These are phyloP conservation scores for Coemansia sp. DNA, from an alignment of 192 early-diverging fungal genomes.

Conservation along the genomic window DNA sequence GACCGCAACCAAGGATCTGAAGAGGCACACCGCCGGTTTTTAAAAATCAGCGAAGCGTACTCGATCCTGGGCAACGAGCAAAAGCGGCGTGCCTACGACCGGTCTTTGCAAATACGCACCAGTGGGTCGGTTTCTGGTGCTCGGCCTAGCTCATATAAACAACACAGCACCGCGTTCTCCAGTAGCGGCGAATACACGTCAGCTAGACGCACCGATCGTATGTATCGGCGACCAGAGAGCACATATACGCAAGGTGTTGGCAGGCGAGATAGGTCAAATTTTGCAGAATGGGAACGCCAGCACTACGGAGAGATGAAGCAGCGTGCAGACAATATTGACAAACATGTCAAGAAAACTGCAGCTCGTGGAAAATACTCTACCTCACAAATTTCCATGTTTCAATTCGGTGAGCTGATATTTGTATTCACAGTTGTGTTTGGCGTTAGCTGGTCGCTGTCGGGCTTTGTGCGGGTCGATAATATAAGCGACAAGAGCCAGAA, in stretches of 20 bases:
- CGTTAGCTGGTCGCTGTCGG: constrained; percentile 24
- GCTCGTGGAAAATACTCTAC: constrained; percentile 21
- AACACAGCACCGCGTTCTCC: constrained; percentile 42
- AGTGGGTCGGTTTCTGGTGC: constrained; percentile 5
- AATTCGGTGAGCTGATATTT: constrained; percentile 34
- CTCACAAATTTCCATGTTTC: constrained; percentile 32
- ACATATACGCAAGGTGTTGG: constrained; percentile 21
- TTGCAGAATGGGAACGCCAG: constrained; percentile 53
- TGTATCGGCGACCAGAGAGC: constrained; percentile 27
- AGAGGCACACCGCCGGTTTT: constrained; percentile 67
- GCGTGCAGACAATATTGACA: constrained; percentile 27
- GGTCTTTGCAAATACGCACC: constrained; percentile 40
- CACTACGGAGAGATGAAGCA: constrained; percentile 42
- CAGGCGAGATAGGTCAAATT: constrained; percentile 30
- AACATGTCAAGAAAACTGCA: constrained; percentile 14
- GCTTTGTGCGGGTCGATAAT: background rate
- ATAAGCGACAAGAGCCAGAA: background rate
- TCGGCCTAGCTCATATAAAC: constrained; percentile 11
- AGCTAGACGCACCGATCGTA: constrained; percentile 9
- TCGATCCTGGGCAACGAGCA: constrained; percentile 69
- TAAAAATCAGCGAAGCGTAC: constrained; percentile 86
- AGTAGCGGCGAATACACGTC: constrained; percentile 48
- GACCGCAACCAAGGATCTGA: constrained; percentile 72
- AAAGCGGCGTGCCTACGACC: constrained; percentile 78
- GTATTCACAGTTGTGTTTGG: constrained; percentile 40